Base-by-base conservation (phyloP, 768 basidiomycete genomes). In the Cytidiella melzeri region DNA sequence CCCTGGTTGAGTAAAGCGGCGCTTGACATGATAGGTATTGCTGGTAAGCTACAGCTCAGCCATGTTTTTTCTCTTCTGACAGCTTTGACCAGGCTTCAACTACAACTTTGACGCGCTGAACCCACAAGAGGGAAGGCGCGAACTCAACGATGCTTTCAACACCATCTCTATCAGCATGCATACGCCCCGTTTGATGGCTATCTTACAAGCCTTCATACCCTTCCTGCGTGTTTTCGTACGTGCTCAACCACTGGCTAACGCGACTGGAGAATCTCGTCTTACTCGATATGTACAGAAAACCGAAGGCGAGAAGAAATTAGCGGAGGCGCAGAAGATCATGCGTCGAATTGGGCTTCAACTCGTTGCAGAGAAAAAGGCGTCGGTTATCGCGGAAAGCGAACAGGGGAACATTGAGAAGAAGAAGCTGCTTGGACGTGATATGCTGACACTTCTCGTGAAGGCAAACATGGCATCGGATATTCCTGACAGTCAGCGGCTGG, bases 381-480 rank as follows among this genome's bases (percentile, higher is more conserved):
- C 57, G 7, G 62, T 72, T 4, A 48, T 56, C 10, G 51, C 52
- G 12, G 62, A 60, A 4, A 44, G 37, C 34, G 43, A n/a, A 4
- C 36, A 45, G 18, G 36, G 43, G 52, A 63, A 60, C 5, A 41
- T 24, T 3, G 44, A 50, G 43, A 40, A 69, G 66, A 63, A 67
- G 50, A 60, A 62, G 15, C 43, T 67, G 12, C 55, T 54, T 1
- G 69, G 69, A 20, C 72, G 78, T n/a, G 84, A 86, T 64, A 58
- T 87, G 3, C 66, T 87, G 3, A 79, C 77, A 0, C 56, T 84
- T 23, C 67, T 87, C 3, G 67, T 86, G 37, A 71, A 72, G 49
- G 83, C 84, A 3, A 87, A 87, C 58, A 74, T 81, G 66, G 74
- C 79, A 0, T 74, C 72, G 1, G 80, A 87, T 57, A 55, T 82